These are phyloP conservation scores for Aegilops longissima DNA, from an alignment of 176 grass and related monocot species.

Conservation along the genomic window DNA sequence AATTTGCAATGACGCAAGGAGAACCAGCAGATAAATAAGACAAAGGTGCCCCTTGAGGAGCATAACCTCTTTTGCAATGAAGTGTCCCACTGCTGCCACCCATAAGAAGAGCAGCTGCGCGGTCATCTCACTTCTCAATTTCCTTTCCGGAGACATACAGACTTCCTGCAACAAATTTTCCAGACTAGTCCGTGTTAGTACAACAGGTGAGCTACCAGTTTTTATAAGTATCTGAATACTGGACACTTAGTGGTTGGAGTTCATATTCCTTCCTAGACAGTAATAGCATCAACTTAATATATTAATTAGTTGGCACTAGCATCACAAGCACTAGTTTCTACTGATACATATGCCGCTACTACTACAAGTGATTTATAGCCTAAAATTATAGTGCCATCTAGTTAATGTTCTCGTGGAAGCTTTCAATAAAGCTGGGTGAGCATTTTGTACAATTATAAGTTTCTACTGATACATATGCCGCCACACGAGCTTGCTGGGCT, in stretches of 20 bases:
- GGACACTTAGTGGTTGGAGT: background rate
- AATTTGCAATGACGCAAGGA: slow-evolving; percentile 69
- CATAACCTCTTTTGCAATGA: slow-evolving; percentile 59
- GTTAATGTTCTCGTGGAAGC: too few relatives aligned
- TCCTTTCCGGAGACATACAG: slow-evolving; percentile 76
- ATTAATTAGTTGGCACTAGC: background rate
- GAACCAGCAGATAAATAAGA: slow-evolving; percentile 89
- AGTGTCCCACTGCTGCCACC: slow-evolving; percentile 85
- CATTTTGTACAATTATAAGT: too few relatives aligned
- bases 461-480: too few relatives aligned
- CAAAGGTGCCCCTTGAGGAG: slow-evolving; percentile 60
- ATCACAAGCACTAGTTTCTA: slow-evolving; percentile 3
- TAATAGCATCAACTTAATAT: background rate
- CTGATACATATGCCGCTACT: background rate
- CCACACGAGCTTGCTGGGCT: too few relatives aligned
- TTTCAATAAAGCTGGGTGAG: too few relatives aligned
- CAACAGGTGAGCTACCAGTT: background rate
- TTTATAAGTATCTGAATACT: background rate
- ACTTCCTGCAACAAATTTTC: slow-evolving; percentile 47
- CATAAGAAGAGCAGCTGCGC: slow-evolving; percentile 88
- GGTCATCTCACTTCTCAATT: slow-evolving; percentile 65
- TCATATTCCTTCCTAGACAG: background rate
- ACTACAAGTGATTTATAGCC: background rate
- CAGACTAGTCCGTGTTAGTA: background rate
- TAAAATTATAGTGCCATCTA: too few relatives aligned